Evolutionary conservation across 2,329 filamentous ascomycete species (phyloP), one percentile per base, ranked within the genome.

Genomic region (Fusarium sulawesiense): DNA sequence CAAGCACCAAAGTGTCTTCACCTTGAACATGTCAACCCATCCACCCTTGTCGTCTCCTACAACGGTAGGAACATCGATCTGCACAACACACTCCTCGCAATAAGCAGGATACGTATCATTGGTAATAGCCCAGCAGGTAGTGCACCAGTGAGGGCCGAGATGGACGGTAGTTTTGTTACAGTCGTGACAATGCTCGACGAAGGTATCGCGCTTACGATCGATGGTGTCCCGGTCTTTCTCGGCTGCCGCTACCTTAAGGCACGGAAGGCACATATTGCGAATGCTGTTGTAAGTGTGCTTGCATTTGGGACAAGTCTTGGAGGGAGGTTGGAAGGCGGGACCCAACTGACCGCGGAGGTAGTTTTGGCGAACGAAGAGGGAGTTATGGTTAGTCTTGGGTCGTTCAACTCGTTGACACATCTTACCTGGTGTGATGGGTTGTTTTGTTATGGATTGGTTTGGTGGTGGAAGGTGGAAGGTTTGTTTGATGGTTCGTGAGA

Each of bases 71-170:
- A 73, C 21, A 4, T 64, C 56, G 10, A 27, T 45, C 10, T 50
- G 14, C 4, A 37, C 4, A 1, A 51, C 56, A 11, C 72, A 74
- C 10, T 65, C 37, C 20, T 70, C 41, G 2, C 73, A 75, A 9
- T 59, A 62, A 12, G 70, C 30, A 0, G 58, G 47, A 34, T 70
- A 71, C 1, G 29, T 23, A 1, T 32, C 44, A 1, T 29, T 9
- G 4, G 29, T n/a, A 2, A 34, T 41, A 0, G 64, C 67, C 4
- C 60, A 25, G 32, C 73, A 75, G 1, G 12, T 8, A 1, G 67
- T 57, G 20, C 73, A 75, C 73, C 71, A 75, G 3, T 57, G 57
- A 0, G 65, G 70, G 0, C 73, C 73, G 0, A 75, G 68, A 10
- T 75, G 73, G 20, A 74, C 30, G 3, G 67, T 74, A 3, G 16